Evolutionary conservation across 2,329 filamentous ascomycete genomes (phyloP), one percentile per base, ranked within the genome.

Genomic region (Aureobasidium sp.): DNA sequence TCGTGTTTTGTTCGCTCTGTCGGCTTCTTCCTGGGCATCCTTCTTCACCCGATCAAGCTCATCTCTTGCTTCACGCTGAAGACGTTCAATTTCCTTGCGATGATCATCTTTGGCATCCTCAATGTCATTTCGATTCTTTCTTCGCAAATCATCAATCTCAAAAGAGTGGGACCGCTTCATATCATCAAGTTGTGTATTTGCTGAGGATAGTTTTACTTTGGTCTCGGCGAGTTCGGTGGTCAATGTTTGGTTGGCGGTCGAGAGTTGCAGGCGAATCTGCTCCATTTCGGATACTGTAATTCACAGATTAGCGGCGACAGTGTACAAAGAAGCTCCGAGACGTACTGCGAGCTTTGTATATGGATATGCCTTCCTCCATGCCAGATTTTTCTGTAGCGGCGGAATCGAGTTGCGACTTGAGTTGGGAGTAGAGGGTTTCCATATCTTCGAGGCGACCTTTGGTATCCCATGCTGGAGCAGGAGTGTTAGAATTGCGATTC

Each of bases 331-430:
- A 63, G 29, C 8, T 17, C 15, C 8, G 27, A 36, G 44, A 36
- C 84, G 67, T 79, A 94, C 90, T 85, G 81, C 87, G 84, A 57
- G 81, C 82, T 71, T 93, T 95, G 66, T 89, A 88, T 10, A 89
- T 69, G 17, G 87, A 84, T 50, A 95, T 81, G 0, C 87, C 84
- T 65, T 94, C 88, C 68, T 93, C 90, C 64, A 91, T 79, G 5
- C 81, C 82, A 62, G 83, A 87, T 68, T 84, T 86, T 61, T 90
- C 86, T 44, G 82, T 82, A 12, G 87, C 81, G 26, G 88, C 86
- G 36, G 82, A 82, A 63, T 85, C 85, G 71, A 97, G 85, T 66
- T 88, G 87, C 63, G 87, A 82, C 70, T 88, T 87, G 65, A 97
- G 80, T 63, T 82, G 79, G 52, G 83, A 81, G 71, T 91, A 91